Evolutionary conservation across 768 basidiomycete genomes (phyloP), one percentile per base, ranked within the genome.

Genomic region (Suillus hirtellus): DNA sequence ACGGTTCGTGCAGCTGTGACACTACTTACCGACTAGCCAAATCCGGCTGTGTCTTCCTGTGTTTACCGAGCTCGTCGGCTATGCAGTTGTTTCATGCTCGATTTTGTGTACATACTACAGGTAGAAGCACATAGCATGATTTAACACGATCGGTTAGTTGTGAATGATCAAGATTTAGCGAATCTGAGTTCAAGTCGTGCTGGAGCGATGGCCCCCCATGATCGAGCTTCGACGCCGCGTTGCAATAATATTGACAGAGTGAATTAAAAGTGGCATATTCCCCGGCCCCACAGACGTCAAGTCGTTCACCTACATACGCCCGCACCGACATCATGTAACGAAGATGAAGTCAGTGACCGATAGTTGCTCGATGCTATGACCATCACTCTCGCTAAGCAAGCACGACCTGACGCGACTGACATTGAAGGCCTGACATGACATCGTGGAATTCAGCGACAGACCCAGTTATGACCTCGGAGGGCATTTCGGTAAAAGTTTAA

Each of bases 41-140:
- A 12, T 3, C 44, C 35, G 52, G 52, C 52, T 53, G 52, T 53
- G 52, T 53, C 19, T 19, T 35, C 52, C 52, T 35, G 52, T 53
- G 31, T 12, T 34, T 52, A 50, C 24, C 15, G 14, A 12, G 21
- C 14, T 11, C 4, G 47, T 24, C 21, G 14, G 47, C 5, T 15
- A 27, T 47, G 24, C 10, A 50, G 49, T 6, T 24, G 12, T 49
- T 21, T 49, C 46, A 47, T 47, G 15, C 19, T 53, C 6, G 19
- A 53, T 11, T n/a, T 35, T 31, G 52, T 53, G 10, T 37, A 37
- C 35, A 37, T 37, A 11, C 31, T 17, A 53, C 52, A 34, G 17
- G 31, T 53, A 35, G 35, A 53, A 35, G 19, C 60, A 40, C 60
- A 7, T 50, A 42, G 17, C 14, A 31, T 4, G 19, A 6, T 40